Evolutionary conservation across 495 filamentous ascomycete genomes (phyloP).

Genomic region (Lasiosphaeria ovina): DNA sequence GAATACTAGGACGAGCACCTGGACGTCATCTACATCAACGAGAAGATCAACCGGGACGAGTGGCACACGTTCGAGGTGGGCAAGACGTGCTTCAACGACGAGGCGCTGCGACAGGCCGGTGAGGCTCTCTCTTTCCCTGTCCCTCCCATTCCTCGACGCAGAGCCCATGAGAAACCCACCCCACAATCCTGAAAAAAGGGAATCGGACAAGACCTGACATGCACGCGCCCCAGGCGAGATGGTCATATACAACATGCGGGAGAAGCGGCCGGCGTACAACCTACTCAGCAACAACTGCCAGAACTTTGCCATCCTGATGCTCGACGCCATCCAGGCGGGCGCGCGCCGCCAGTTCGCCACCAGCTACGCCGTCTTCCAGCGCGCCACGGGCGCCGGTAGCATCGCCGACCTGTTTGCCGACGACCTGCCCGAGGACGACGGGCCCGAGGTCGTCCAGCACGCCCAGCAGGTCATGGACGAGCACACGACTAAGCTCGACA

Average conservation of each 20-base stretch:
- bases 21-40: slow-evolving; percentile 48
- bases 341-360: slow-evolving; percentile 41
- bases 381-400: slow-evolving; percentile 35
- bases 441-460: slow-evolving; percentile 26
- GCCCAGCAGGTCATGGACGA: slow-evolving; percentile 42
- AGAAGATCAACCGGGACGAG: slow-evolving; percentile 26
- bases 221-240: slow-evolving; percentile 32
- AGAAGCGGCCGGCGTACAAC: slow-evolving; percentile 41
- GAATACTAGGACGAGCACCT: slow-evolving; percentile 39
- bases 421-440: slow-evolving; percentile 25
- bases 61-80: slow-evolving; percentile 44
- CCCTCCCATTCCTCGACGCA: background rate
- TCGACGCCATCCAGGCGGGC: slow-evolving; percentile 44
- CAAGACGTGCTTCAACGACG: slow-evolving; percentile 46
- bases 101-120: slow-evolving; percentile 43
- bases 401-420: slow-evolving; percentile 41
- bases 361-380: slow-evolving; percentile 40
- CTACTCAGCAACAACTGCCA: slow-evolving; percentile 52
- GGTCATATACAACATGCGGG: slow-evolving; percentile 44
- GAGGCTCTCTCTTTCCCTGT: slow-evolving; percentile 14
- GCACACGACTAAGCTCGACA: slow-evolving; percentile 42
- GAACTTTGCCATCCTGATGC: slow-evolving; percentile 41
- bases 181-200: background rate
- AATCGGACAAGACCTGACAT: no score
- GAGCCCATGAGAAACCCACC: no score